Evolutionary conservation across 2,329 filamentous ascomycete species (phyloP), one percentile per base, ranked within the genome.

Genomic region (Clarireedia monteithiana): DNA sequence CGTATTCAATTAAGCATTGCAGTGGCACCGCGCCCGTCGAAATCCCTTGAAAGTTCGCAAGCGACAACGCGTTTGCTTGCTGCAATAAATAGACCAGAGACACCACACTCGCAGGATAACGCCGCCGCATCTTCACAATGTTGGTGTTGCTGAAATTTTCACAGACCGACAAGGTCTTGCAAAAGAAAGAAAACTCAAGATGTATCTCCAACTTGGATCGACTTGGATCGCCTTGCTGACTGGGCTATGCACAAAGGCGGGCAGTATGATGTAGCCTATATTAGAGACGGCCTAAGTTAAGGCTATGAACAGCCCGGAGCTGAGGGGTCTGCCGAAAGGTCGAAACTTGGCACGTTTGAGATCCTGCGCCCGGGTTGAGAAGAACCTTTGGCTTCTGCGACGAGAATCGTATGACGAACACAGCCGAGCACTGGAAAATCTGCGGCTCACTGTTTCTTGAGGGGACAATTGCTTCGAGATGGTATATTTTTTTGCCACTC

Each of bases 1-100:
- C 59, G 58, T 69, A 69, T 48, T 59, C 56, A 38, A 62, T 45
- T 34, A 62, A 59, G 45, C 67, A 69, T 49, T 42, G 27, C 45
- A 61, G 23, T 26, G 66, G 63, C 52, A 68, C 60, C 9, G 48
- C 20, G 30, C 45, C 49, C 7, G 62, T 58, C 6, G 64, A 60
- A 38, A 68, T 63, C 23, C 58, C 55, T 55, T 69, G 67, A 39
- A 69, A 69, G 50, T 67, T 66, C 40, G 63, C 63, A 12, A 69
- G 61, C 17, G 67, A 67, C 23, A 69, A 56, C 26, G 67, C 66
- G 42, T 62, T 60, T 20, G 59, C 56, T 17, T 56, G 52, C 20
- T 60, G 63, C 45, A 66, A 45, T 47, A 60, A 55, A 10, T 44
- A 56, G 30, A 62, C 61, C 38, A 66, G 49, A 38, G 55, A 54